Conservation (phyloP, 2,329 filamentous ascomycete species). For the Botrytis porri region DNA sequence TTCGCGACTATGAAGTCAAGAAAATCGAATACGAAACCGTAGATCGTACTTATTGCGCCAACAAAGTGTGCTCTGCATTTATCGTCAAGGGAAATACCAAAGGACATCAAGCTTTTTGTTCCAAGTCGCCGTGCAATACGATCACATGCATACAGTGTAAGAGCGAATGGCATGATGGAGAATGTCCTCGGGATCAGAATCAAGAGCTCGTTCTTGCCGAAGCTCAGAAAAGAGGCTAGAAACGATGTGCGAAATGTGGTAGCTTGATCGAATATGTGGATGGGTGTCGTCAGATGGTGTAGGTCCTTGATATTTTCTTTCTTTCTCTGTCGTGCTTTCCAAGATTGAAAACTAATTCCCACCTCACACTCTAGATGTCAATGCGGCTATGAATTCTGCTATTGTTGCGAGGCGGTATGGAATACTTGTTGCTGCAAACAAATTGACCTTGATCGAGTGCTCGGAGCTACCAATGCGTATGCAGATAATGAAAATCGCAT, state of each 20-base stretch:
- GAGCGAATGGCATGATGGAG: background rate
- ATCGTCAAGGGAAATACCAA: background rate
- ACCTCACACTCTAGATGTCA: background rate
- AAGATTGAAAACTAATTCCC: background rate
- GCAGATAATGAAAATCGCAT: background rate
- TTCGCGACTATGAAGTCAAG: background rate
- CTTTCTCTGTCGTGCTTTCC: background rate
- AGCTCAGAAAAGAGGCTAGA: background rate
- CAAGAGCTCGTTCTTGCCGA: background rate
- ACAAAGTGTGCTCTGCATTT: background rate
- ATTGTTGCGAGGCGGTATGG: background rate
- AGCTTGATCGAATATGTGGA: background rate
- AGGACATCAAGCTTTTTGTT: background rate
- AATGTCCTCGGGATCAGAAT: background rate
- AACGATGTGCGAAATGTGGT: background rate
- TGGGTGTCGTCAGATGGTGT: background rate
- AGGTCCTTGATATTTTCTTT: background rate
- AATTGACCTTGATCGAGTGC: background rate
- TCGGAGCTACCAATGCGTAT: background rate
- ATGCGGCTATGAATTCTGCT: background rate
- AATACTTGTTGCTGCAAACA: background rate
- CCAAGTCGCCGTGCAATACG: background rate
- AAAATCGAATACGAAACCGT: background rate
- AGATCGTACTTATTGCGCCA: background rate
- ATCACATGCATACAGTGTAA: constrained; percentile 3